phyloP scores from a whole-genome alignment of 2,329 filamentous ascomycete species.

The Neonectria faginata region DNA sequence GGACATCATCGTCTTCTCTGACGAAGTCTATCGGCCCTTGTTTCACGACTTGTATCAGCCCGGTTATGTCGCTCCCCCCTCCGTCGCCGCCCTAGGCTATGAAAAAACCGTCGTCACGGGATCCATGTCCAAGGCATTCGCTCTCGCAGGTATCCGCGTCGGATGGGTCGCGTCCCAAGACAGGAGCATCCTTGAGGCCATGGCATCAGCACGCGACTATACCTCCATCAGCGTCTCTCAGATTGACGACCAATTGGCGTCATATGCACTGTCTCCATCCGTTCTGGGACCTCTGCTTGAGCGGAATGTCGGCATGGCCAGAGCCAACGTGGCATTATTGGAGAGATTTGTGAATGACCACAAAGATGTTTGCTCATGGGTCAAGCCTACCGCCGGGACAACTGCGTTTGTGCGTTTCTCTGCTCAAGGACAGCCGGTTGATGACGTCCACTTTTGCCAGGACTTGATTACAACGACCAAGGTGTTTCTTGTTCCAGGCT shows the following conservation, averaged over 20 bases:
- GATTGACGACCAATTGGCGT: conserved; percentile 81
- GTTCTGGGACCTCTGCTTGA: conserved; percentile 57
- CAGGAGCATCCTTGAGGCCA: conserved; percentile 68
- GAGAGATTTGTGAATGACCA: conserved; percentile 13
- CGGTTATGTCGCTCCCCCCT: conserved; percentile 67
- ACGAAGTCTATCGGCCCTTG: conserved; percentile 23
- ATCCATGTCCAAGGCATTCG: conserved; percentile 87
- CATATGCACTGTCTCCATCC: conserved; percentile 73
- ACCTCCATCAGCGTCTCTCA: conserved; percentile 86
- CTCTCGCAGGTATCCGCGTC: conserved; percentile 80
- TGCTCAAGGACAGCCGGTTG: background rate
- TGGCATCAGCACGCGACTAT: conserved; percentile 78
- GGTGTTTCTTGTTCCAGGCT: conserved; percentile 20
- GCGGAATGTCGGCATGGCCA: conserved; percentile 58
- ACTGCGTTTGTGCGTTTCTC: conserved; percentile 21
- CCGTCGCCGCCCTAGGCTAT: conserved; percentile 76
- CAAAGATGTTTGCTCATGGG: conserved; percentile 20
- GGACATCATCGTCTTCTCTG: conserved; percentile 22
- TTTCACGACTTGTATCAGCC: conserved; percentile 44
- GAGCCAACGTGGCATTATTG: conserved; percentile 8
- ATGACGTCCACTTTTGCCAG: conserved; percentile 15
- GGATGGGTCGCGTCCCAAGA: conserved; percentile 83
- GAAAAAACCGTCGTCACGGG: conserved; percentile 78
- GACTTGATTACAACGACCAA: conserved; percentile 15
- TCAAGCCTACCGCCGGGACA: conserved; percentile 22